These are phyloP conservation scores for Phyllosticta paracitricarpa DNA, from an alignment of 2,329 filamentous ascomycete genomes.

Conservation along the genomic window DNA sequence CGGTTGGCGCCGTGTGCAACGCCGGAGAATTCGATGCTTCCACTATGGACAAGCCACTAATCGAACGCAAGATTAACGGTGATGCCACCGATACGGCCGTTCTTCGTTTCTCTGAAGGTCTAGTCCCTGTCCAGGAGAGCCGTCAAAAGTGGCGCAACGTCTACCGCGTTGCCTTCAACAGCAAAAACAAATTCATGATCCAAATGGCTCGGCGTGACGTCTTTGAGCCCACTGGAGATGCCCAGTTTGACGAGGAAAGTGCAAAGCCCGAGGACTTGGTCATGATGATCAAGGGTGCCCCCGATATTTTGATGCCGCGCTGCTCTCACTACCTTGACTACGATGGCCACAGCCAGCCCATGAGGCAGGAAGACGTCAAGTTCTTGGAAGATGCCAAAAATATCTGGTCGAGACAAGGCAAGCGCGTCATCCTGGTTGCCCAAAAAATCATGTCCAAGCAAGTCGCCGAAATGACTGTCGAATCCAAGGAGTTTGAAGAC, in stretches of 20 bases:
- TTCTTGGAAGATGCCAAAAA: slow-evolving; percentile 54
- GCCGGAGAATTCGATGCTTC: slow-evolving; percentile 63
- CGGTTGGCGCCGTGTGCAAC: slow-evolving; percentile 60
- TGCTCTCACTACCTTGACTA: slow-evolving; percentile 49
- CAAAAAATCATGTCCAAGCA: slow-evolving; percentile 44
- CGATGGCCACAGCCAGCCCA: slow-evolving; percentile 42
- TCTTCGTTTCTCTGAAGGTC: slow-evolving; percentile 57
- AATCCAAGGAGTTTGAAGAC: slow-evolving; percentile 44
- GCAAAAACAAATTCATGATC: slow-evolving; percentile 77
- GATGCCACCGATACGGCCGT: slow-evolving; percentile 70
- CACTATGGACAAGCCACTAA: slow-evolving; percentile 48
- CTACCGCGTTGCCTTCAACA: slow-evolving; percentile 59
- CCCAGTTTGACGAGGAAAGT: slow-evolving; percentile 13
- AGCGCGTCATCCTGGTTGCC: slow-evolving; percentile 57
- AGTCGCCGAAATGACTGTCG: slow-evolving; percentile 12
- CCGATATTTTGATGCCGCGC: slow-evolving; percentile 59
- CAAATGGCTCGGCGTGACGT: slow-evolving; percentile 30
- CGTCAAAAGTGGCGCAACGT: slow-evolving; percentile 54
- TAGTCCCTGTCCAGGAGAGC: slow-evolving; percentile 51
- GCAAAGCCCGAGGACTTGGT: slow-evolving; percentile 21
- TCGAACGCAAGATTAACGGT: slow-evolving; percentile 56
- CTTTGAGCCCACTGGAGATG: slow-evolving; percentile 21
- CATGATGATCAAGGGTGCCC: slow-evolving; percentile 69
- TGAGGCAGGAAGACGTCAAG: slow-evolving; percentile 38
- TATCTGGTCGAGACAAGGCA: slow-evolving; percentile 57